Percentiles rank a stretch among this genome's conserved stretches.
phyloP scores from a whole-genome alignment of 305 asterid genomes.

The Euphrasia arctica region DNA sequence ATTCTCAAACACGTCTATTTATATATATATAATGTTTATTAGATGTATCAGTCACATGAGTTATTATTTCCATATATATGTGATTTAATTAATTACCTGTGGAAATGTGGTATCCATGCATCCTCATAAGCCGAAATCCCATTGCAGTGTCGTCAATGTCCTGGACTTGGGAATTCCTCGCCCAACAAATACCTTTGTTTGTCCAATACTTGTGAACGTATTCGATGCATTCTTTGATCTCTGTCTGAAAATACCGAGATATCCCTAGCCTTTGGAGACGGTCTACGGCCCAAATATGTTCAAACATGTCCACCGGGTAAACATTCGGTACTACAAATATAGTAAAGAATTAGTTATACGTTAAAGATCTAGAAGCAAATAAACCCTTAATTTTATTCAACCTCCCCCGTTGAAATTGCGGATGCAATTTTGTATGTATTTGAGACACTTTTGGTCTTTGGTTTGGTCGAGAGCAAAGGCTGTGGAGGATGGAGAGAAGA shows the following conservation, averaged over 20 bases:
- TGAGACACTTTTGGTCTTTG: slow-evolving; percentile 59
- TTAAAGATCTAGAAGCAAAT: background rate
- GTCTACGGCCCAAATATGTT: slow-evolving; percentile 83
- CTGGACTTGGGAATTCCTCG: slow-evolving; percentile 65
- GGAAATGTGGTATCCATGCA: slow-evolving; percentile 77
- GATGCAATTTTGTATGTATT: slow-evolving; percentile 45
- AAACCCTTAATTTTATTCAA: background rate
- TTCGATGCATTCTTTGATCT: slow-evolving; percentile 57
- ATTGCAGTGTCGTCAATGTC: slow-evolving; percentile 97
- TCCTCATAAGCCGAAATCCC: slow-evolving; percentile 82
- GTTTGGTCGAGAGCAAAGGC: slow-evolving; percentile 83
- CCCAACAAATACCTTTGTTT: slow-evolving; percentile 80
- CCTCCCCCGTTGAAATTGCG: slow-evolving; percentile 85
- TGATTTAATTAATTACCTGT: slow-evolving; percentile 36
- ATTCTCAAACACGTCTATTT: too few relatives aligned
- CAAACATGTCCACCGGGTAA: slow-evolving; percentile 94
- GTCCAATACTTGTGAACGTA: slow-evolving; percentile 83
- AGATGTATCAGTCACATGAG: too few relatives aligned
- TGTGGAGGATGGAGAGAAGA: slow-evolving; percentile 92
- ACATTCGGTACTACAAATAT: slow-evolving; percentile 69
- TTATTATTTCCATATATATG: too few relatives aligned
- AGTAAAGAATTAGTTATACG: background rate
- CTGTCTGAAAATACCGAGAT: slow-evolving; percentile 56
- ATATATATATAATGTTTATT: too few relatives aligned
- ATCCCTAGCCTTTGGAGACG: slow-evolving; percentile 78